Percentiles rank a stretch among this genome's conserved stretches.
Conservation (phyloP, 2,329 filamentous ascomycete genomes). For the Aspergillus puulaauensis region DNA sequence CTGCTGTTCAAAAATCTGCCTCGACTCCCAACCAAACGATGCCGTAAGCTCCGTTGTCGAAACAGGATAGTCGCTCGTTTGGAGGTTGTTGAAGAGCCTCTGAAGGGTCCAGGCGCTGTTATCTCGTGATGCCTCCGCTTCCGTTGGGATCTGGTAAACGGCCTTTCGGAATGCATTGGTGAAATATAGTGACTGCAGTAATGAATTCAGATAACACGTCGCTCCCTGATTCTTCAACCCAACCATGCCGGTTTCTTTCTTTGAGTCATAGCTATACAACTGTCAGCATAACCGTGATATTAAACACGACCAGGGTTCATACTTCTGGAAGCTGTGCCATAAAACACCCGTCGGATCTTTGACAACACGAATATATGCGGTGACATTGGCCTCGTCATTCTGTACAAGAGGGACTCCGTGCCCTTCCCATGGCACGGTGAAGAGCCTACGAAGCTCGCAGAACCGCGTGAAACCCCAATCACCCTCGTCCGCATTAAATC, state of each 20-base stretch:
- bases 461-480: constrained; percentile 99
- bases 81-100: constrained; percentile 89
- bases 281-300: constrained; percentile 34
- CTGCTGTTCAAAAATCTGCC: constrained; percentile 97
- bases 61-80: constrained; percentile 80
- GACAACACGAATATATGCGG: constrained; percentile 49
- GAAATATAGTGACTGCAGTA: constrained; percentile 81
- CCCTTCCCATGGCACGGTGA: constrained; percentile 74
- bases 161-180: constrained; percentile 94
- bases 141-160: constrained; percentile 94
- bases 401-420: constrained; percentile 56
- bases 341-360: constrained; percentile 51
- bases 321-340: constrained; percentile 50
- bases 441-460: constrained; percentile 81
- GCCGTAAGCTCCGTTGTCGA: constrained; percentile 90
- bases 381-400: constrained; percentile 48
- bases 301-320: constrained; percentile 12
- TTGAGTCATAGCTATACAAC: constrained; percentile 78
- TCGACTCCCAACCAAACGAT: constrained; percentile 97
- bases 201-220: constrained; percentile 82
- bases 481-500: constrained; percentile 93
- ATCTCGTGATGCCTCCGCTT: constrained; percentile 72
- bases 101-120: constrained; percentile 95
- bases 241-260: constrained; percentile 96
- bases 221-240: constrained; percentile 96